Conservation (phyloP, 331 rosid species). For the Stylosanthes scabra region DNA sequence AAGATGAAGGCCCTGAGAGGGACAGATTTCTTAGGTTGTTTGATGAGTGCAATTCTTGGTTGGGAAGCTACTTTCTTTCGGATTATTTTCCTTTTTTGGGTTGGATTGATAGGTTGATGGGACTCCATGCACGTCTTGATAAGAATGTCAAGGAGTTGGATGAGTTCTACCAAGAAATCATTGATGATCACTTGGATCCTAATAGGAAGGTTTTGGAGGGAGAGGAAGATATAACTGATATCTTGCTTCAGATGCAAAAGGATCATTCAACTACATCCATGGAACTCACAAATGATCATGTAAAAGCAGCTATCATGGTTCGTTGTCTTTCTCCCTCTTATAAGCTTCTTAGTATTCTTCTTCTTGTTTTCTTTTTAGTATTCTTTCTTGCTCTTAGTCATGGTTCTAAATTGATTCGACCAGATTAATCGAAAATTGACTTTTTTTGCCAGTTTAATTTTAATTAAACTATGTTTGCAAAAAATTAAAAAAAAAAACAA, state of each 20-base stretch:
- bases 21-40: conserved; percentile 9
- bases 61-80: neutral
- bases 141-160: neutral
- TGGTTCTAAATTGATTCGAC: no score
- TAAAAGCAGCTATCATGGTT: conserved; percentile 10
- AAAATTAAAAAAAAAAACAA: no score
- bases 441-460: no score
- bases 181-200: conserved; percentile 26
- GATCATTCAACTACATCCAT: neutral
- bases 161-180: conserved; percentile 8
- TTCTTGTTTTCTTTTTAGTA: no score
- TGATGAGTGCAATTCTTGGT: conserved; percentile 1
- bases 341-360: no score
- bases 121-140: neutral
- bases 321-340: neutral
- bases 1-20: conserved; percentile 11
- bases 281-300: neutral
- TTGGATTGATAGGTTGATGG: conserved; percentile 30
- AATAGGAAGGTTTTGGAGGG: neutral
- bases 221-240: conserved; percentile 8
- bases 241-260: conserved; percentile 28
- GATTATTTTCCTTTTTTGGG: conserved; percentile 26
- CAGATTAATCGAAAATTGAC: no score
- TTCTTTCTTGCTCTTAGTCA: no score
- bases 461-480: no score